Evolutionary conservation across 371 early-diverging fungal species (phyloP), one percentile per base, ranked within the genome.

Genomic region (Rhizomucor miehei): DNA sequence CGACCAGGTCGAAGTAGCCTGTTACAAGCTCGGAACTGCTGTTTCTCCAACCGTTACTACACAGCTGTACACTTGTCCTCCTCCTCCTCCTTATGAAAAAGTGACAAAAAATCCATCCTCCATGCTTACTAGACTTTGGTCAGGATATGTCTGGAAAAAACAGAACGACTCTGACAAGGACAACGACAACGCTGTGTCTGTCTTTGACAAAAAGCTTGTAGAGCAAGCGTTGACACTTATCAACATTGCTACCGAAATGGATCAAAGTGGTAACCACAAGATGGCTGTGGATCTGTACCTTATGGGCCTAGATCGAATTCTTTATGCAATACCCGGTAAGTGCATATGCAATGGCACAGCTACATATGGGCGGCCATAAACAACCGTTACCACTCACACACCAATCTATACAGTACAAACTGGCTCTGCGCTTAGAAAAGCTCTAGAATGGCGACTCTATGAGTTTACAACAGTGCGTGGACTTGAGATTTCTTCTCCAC

Each of bases 311-410:
- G 79, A 73, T n/a, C 66, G 71, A 10, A 47, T 80, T 44, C 37
- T 80, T 16, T 55, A 73, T 43, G 72, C 82, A 1, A 52, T 82
- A 20, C 82, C 82, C 50, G 59, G 82, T 82, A 77, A 63, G 62
- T 17, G 10, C n/a, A n/a, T n/a, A 29, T 29, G 29, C 29, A 29
- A 8, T 8, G 8, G 29, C 29, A 29, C 3, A 29, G 29, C 29
- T 5, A 29, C 29, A 29, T 29, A 8, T 8, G 29, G 29, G 29
- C 29, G 29, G 29, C 29, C 8, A 29, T 29, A 29, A 29, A 29
- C 8, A 29, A 29, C 29, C 29, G n/a, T 29, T 8, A 5, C 29
- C 3, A 29, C 19, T 12, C 45, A 13, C 25, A 10, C 25, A 20
- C 16, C 19, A 11, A 19, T 13, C 6, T 19, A 43, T n/a, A 43